phyloP scores from a whole-genome alignment of 352 stramenopile genomes.

The Phytopythium oedochilum region DNA sequence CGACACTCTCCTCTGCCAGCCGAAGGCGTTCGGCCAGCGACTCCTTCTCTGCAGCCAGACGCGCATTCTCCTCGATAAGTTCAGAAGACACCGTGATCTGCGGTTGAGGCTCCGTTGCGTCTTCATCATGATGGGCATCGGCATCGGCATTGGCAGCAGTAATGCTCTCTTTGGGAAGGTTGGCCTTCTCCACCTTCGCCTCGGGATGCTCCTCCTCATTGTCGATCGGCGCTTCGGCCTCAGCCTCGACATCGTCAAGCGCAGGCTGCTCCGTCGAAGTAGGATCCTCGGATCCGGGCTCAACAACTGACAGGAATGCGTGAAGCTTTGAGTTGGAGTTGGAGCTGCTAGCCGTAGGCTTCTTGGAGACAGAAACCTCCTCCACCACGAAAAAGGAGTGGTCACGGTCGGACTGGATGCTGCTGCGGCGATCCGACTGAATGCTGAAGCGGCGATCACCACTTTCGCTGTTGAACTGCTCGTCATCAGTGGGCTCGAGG shows the following conservation, averaged over 20 bases:
- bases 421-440: conserved; percentile 7
- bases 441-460: conserved; percentile 2
- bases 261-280: neutral
- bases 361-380: conserved; percentile 20
- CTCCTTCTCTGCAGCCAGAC: conserved; percentile 32
- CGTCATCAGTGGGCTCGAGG: conserved; percentile 10
- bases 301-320: conserved; percentile 47
- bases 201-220: neutral
- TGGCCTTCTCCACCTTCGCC: conserved; percentile 13
- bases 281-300: conserved; percentile 12
- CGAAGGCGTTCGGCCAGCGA: conserved; percentile 30
- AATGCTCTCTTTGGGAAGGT: conserved; percentile 14
- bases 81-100: conserved; percentile 17
- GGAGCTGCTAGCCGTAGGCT: conserved; percentile 18
- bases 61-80: conserved; percentile 37
- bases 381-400: conserved; percentile 34
- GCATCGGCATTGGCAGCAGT: neutral
- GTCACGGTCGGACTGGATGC: conserved; percentile 12
- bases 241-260: neutral
- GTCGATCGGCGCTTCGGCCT: neutral
- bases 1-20: conserved; percentile 11
- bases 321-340: conserved; percentile 41
- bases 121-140: neutral
- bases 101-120: conserved; percentile 12
- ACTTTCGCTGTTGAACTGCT: neutral